Evolutionary conservation across 371 early-diverging fungal species (phyloP).

Genomic region (Funneliformis caledonium): DNA sequence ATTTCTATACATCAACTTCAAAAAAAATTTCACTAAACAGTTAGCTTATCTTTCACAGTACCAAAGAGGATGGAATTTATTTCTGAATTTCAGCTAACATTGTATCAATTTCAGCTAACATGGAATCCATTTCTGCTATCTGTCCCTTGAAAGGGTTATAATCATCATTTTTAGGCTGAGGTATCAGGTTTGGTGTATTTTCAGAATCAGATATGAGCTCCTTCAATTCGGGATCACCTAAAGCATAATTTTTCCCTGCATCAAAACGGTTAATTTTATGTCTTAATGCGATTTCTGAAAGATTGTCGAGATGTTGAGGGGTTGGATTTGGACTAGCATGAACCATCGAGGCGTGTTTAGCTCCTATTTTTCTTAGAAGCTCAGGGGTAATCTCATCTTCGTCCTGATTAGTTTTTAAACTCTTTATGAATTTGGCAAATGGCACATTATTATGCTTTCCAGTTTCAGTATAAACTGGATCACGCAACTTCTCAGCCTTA

Average conservation of each 20-base stretch:
- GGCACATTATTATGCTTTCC: conserved; percentile 21
- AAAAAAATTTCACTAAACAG: no score
- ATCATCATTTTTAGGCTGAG: neutral
- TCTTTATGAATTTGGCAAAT: conserved; percentile 34
- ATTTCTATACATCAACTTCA: no score
- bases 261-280: conserved; percentile 23
- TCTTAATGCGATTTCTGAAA: conserved; percentile 24
- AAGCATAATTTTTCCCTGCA: neutral
- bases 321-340: conserved; percentile 24
- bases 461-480: conserved; percentile 34
- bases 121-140: neutral
- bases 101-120: no score
- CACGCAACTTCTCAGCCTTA: neutral
- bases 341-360: conserved; percentile 29
- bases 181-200: no score
- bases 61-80: no score
- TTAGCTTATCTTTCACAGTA: no score
- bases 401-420: neutral
- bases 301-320: conserved; percentile 7
- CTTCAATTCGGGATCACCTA: no score
- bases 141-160: neutral
- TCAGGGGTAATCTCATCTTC: neutral
- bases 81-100: no score
- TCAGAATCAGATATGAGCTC: no score
- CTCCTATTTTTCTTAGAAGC: conserved; percentile 29